A percentile compares a stretch with the other conserved stretches of the same genome.
Evolutionary conservation across 192 early-diverging fungal species (phyloP).

Genomic region (Cetraspora pellucida): DNA sequence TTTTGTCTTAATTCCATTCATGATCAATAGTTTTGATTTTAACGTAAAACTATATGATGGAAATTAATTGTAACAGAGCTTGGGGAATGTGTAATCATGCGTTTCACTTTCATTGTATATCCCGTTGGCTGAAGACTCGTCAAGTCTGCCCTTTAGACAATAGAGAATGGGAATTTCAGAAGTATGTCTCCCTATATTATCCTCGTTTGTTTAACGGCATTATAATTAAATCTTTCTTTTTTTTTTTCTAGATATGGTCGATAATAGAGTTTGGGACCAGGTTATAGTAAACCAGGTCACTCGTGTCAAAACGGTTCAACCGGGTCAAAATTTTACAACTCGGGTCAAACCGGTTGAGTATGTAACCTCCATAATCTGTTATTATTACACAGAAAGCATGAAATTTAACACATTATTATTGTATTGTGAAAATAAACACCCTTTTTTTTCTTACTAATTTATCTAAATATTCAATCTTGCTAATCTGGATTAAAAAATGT

Average conservation of each 20-base stretch:
- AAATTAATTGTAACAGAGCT: conserved; percentile 1
- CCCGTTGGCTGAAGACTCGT: conserved; percentile 95
- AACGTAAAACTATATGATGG: conserved; percentile 19
- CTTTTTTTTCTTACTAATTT: no score
- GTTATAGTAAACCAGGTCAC: no score
- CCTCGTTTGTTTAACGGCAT: neutral
- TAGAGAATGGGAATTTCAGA: conserved; percentile 98
- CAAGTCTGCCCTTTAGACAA: conserved; percentile 98
- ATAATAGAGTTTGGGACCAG: no score
- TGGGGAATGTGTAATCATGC: conserved; percentile 72
- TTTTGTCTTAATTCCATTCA: neutral
- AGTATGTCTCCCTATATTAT: conserved; percentile 53
- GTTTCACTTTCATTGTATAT: conserved; percentile 99
- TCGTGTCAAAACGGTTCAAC: no score
- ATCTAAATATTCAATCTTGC: no score
- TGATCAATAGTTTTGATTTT: neutral
- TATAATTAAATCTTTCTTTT: conserved; percentile 43
- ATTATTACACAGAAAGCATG: no score
- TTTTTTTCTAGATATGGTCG: conserved; percentile 16
- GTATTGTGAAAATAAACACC: no score
- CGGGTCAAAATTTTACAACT: no score
- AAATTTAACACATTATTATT: no score
- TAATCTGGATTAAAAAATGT: no score
- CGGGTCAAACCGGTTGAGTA: no score
- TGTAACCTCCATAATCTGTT: no score